Evolutionary conservation across 2,329 filamentous ascomycete species (phyloP).

Genomic region (Plectosphaerella sp.): DNA sequence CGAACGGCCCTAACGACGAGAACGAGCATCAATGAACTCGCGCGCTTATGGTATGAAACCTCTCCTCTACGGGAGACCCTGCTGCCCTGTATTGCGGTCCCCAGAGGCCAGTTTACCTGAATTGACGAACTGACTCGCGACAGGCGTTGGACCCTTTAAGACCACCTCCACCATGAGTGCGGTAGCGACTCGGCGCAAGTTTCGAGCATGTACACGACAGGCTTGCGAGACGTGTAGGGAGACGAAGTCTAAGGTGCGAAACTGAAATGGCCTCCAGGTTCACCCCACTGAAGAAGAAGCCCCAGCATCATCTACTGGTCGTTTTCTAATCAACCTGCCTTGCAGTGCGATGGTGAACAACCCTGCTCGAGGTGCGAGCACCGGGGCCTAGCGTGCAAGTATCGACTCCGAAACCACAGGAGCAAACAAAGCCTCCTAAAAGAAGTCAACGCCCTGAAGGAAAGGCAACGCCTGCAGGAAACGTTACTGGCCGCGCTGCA

Average conservation of each 20-base stretch:
- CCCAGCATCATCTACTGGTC: too few species aligned
- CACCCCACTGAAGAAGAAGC: neutral
- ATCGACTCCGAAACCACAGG: neutral
- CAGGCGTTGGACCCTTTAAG: too few species aligned
- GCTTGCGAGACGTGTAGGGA: slow-evolving; percentile 1
- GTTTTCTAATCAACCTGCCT: too few species aligned
- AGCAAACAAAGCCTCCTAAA: slow-evolving; percentile 2
- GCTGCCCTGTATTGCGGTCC: too few species aligned
- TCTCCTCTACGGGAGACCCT: too few species aligned
- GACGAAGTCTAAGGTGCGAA: neutral
- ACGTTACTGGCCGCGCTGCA: neutral
- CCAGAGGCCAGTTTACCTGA: too few species aligned
- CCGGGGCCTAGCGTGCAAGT: slow-evolving; percentile 1
- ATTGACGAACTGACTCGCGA: too few species aligned
- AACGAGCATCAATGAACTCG: too few species aligned
- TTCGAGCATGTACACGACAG: neutral
- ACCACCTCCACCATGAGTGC: neutral
- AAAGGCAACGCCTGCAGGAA: neutral
- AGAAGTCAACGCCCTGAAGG: neutral
- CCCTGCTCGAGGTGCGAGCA: slow-evolving; percentile 3
- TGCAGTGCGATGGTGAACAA: slow-evolving; percentile 4
- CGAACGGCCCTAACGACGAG: too few species aligned
- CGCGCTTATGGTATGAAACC: too few species aligned
- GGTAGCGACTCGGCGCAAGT: neutral
- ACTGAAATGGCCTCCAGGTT: too few species aligned